Percentiles rank a stretch among this genome's conserved stretches.
Evolutionary conservation across 345 rosid species (phyloP).

Genomic region (Clausena lansium): DNA sequence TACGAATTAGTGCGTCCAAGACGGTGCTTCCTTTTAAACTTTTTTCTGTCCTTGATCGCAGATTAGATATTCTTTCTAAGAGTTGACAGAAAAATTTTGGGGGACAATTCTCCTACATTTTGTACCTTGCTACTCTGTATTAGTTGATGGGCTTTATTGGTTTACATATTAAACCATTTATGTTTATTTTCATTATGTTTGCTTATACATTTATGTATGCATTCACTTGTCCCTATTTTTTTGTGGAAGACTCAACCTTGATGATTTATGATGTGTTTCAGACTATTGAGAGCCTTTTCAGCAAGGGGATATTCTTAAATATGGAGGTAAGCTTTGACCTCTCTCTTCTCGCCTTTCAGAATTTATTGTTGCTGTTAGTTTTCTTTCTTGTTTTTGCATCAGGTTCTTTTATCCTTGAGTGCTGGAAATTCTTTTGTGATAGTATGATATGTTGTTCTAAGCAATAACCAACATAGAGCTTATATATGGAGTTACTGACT

Average conservation of each 20-base stretch:
- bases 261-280: conserved; percentile 34
- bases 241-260: background rate
- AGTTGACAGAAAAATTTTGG: background rate
- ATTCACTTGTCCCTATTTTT: background rate
- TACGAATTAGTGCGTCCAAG: background rate
- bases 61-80: background rate
- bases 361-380: background rate
- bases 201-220: background rate
- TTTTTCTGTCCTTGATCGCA: background rate
- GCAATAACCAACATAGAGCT: background rate
- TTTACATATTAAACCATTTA: background rate
- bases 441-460: background rate
- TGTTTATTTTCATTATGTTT: background rate
- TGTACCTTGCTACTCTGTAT: background rate
- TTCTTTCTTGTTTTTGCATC: background rate
- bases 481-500: background rate
- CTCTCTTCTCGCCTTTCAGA: background rate
- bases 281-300: conserved; percentile 78
- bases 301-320: conserved; percentile 56
- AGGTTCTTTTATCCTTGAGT: background rate
- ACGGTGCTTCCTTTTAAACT: background rate
- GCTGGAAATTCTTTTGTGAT: background rate
- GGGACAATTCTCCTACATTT: background rate
- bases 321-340: conserved; percentile 66
- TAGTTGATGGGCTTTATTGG: background rate